Base-by-base conservation (phyloP, 2,329 filamentous ascomycete genomes). In the Diaporthe nobilis region DNA sequence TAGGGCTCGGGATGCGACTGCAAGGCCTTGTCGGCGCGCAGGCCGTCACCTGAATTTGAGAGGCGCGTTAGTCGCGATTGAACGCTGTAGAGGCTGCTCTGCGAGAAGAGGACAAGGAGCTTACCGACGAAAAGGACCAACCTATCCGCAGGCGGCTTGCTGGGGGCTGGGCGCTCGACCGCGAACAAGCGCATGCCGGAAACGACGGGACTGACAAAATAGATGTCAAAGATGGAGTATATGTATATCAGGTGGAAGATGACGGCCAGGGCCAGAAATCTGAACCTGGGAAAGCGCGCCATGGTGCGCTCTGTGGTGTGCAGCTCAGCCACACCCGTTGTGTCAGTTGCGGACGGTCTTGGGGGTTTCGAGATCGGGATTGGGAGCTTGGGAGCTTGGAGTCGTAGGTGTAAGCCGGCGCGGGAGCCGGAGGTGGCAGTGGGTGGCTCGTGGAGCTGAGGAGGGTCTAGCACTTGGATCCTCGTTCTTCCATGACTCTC, bases 1-100 rank as follows among this genome's bases (percentile, higher is more conserved):
- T 95, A 95, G 13, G 96, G 97, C 81, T 98, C 95, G 55, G 95
- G 94, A 82, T 97, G 95, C 67, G 91, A 95, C 84, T 98, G 95
- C 83, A 99, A 98, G 70, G 97, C 95, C 87, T 99, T 99, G 89
- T 99, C 97, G 82, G 97, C 97, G 82, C 97, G 95, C 60, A 99
- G 89, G 75, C 97, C 97, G 82, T 99, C 97, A 77, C 94, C 94
- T 94, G 76, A 37, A 15, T 58, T 58, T 25, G 13, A 58, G 37
- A 34, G 13, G 44, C 37, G 37, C 65, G 13, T 57, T 44, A 74
- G 73, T 8, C 15, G 37, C 39, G 37, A 68, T 47, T 8, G 42
- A n/a, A 58, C n/a, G 25, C 28, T 4, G 6, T 44, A 2, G 34
- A 55, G 31, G 37, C 17, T 42, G 63, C n/a, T 5, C 17, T 31